Evolutionary conservation across 176 grass and related monocot species (phyloP).

Genomic region (Triticum timopheevii): DNA sequence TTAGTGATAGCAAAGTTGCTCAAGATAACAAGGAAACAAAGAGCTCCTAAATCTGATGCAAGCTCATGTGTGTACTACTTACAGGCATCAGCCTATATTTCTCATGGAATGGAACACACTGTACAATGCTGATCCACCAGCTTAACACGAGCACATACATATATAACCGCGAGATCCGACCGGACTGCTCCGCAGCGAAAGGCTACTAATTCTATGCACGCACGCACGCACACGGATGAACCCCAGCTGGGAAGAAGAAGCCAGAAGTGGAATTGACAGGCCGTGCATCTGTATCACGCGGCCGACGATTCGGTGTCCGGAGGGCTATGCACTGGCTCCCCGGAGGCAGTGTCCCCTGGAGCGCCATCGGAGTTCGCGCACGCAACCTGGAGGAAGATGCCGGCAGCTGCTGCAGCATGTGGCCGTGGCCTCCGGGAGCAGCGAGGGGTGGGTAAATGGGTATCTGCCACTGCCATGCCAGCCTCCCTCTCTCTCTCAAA

Average conservation of each 20-base stretch:
- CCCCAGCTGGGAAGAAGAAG: no score
- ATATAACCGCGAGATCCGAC: background rate
- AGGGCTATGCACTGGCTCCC: background rate
- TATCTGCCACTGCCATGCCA: background rate
- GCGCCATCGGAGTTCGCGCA: background rate
- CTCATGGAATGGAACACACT: background rate
- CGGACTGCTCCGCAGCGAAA: background rate
- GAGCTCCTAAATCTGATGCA: no score
- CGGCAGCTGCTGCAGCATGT: background rate
- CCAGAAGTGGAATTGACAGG: background rate
- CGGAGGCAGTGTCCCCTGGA: background rate
- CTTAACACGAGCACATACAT: no score
- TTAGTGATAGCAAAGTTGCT: no score
- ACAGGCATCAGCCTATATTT: background rate
- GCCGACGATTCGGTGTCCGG: background rate
- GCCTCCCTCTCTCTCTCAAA: background rate
- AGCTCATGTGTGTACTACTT: no score
- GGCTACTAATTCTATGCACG: background rate
- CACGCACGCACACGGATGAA: background rate
- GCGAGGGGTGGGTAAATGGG: background rate
- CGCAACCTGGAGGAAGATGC: background rate
- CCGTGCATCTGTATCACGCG: background rate
- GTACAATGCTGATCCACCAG: no score
- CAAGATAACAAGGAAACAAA: no score
- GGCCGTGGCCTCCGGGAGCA: background rate